phyloP scores from a whole-genome alignment of 2,329 filamentous ascomycete species.

The Alternaria arbusti region DNA sequence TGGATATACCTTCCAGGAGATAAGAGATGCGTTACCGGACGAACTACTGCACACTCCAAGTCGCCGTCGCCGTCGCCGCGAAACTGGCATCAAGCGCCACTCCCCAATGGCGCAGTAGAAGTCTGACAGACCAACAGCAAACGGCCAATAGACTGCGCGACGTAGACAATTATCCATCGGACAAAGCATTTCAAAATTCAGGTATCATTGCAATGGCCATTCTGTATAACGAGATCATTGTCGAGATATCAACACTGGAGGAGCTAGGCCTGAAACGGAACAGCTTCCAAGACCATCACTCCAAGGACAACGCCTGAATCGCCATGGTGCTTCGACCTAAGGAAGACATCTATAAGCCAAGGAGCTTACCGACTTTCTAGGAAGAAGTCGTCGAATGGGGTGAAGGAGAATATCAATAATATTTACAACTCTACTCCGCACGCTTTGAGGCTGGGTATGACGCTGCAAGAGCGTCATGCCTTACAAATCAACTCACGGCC shows the following conservation, averaged over 20 bases:
- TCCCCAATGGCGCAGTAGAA: neutral
- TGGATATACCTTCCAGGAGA: neutral
- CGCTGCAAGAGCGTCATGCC: conserved; percentile 1
- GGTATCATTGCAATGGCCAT: neutral
- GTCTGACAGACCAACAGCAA: neutral
- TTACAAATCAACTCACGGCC: neutral
- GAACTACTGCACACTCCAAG: neutral
- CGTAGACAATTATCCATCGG: neutral
- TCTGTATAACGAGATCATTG: neutral
- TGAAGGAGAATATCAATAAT: neutral
- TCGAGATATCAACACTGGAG: neutral
- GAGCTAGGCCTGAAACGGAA: neutral
- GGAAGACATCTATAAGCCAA: neutral
- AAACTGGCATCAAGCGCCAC: neutral
- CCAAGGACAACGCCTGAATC: neutral
- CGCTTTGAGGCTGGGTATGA: neutral
- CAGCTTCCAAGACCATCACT: neutral
- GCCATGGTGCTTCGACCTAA: neutral
- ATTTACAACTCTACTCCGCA: neutral
- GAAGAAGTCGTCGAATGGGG: neutral
- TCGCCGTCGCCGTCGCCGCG: neutral
- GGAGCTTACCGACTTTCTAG: neutral
- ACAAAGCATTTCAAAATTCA: rapidly evolving
- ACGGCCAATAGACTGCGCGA: neutral
- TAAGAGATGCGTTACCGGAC: neutral